These are phyloP conservation scores for Fusarium sp. DNA, from an alignment of 2,329 filamentous ascomycete species.

Conservation along the genomic window DNA sequence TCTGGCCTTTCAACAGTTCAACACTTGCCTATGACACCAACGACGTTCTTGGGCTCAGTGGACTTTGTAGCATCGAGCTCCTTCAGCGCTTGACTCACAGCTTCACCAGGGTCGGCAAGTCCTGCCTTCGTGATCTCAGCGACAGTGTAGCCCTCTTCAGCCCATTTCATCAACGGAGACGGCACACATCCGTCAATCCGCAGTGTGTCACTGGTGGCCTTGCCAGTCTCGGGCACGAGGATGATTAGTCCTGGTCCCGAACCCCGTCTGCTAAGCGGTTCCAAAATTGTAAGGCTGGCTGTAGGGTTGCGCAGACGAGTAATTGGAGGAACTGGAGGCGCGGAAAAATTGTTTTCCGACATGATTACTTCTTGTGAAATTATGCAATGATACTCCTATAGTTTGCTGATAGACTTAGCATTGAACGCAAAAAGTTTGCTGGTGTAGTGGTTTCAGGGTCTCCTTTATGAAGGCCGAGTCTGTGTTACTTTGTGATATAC, in stretches of 20 bases:
- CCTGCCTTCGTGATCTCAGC: conserved; percentile 41
- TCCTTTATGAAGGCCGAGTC: background rate
- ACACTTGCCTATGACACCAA: conserved; percentile 48
- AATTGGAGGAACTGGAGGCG: background rate
- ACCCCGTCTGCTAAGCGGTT: background rate
- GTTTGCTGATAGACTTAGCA: background rate
- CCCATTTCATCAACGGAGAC: conserved; percentile 70
- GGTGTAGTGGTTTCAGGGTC: background rate
- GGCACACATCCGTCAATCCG: conserved; percentile 51
- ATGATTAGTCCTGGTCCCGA: conserved; percentile 49
- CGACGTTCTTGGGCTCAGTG: conserved; percentile 44
- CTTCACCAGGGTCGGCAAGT: background rate
- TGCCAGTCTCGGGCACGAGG: conserved; percentile 26
- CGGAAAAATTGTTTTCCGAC: background rate
- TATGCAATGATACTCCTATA: background rate
- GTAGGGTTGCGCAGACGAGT: background rate
- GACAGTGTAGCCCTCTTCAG: conserved; percentile 73
- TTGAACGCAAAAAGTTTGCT: background rate
- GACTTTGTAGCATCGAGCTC: conserved; percentile 24
- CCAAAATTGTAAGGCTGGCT: background rate
- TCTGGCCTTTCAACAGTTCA: fast-evolving
- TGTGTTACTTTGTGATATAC: background rate
- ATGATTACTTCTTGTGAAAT: fast-evolving
- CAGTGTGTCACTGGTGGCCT: conserved; percentile 26
- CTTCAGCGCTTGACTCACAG: conserved; percentile 2